These are phyloP conservation scores for Globisporangium megalacanthum DNA, from an alignment of 352 stramenopile species.

Conservation along the genomic window DNA sequence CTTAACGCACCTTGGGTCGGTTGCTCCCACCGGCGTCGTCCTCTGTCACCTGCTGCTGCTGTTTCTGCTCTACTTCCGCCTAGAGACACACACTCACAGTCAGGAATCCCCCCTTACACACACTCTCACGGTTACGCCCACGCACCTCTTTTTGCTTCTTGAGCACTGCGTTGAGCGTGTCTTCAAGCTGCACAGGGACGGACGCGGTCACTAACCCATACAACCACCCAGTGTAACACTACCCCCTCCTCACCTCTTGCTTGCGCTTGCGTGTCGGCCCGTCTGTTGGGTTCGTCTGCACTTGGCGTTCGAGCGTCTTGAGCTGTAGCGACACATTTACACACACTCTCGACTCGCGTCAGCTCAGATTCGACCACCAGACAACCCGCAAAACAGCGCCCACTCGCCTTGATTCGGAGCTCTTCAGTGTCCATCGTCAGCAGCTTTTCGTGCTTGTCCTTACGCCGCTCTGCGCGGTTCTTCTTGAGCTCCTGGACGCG, in stretches of 20 bases:
- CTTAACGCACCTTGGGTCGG: constrained; percentile 21
- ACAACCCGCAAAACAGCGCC: not conserved
- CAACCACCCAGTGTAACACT: too few species aligned
- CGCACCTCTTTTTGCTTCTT: constrained; percentile 65
- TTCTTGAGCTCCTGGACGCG: constrained; percentile 82
- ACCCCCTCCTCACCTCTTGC: constrained; percentile 54
- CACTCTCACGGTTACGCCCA: too few species aligned
- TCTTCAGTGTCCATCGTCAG: constrained; percentile 47
- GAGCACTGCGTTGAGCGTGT: constrained; percentile 54
- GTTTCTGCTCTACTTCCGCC: constrained; percentile 35
- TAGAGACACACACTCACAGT: not conserved
- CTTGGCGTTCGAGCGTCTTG: constrained; percentile 59
- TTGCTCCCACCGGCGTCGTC: constrained; percentile 10
- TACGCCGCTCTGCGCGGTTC: constrained; percentile 49
- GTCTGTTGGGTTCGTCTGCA: constrained; percentile 54
- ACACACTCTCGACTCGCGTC: not conserved
- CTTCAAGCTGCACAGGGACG: constrained; percentile 59
- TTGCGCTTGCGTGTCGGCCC: constrained; percentile 68
- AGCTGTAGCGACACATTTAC: constrained; percentile 26
- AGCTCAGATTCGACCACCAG: not conserved
- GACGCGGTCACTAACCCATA: too few species aligned
- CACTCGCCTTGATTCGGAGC: constrained; percentile 28
- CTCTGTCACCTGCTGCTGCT: constrained; percentile 29
- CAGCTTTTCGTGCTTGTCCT: constrained; percentile 57
- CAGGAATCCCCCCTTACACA: not conserved